Evolutionary conservation across 2,329 filamentous ascomycete genomes (phyloP), one percentile per base, ranked within the genome.

Genomic region (Colletotrichum musae): DNA sequence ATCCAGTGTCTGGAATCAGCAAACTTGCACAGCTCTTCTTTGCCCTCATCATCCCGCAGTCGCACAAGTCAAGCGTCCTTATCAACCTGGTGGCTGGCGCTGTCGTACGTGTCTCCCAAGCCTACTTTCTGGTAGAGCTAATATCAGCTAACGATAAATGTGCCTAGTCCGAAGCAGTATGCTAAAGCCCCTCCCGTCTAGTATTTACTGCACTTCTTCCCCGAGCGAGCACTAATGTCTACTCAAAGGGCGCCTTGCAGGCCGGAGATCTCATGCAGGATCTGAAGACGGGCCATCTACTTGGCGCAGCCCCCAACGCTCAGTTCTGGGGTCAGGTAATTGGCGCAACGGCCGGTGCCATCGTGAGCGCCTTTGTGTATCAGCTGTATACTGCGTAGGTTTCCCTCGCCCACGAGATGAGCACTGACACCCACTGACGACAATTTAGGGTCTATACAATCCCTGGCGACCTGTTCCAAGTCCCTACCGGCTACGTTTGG

Each of bases 321-420:
- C 96, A 99, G 76, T 99, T 99, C 78, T 98, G 94, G 87, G 96
- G 96, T 1, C 96, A 99, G 78, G 89, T 98, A 21, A 95, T 99
- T 61, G 96, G 96, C 5, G 94, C 92, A 43, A 92, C 93, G 0
- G 90, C 93, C 2, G 96, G 96, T 2, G 95, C 96, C 1, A 86
- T 98, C 12, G 87, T 97, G 6, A 95, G 93, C 69, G 94, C 95
- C 0, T 88, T 92, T 3, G 92, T 98, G 3, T 99, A 99, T 79
- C 91, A 91, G 68, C 84, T 98, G 15, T 99, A 99, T 77, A 95
- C 94, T 2, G 76, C 81, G 85, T 86, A 71, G 73, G 83, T 78
- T 10, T 10, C 26, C n/a, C 18, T 28, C 36, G 16, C 48, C 3
- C 39, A 6, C 26, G 26, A 21, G 6, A 13, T 45, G 6, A 45